These are phyloP conservation scores for Dendryphion nanum DNA, from an alignment of 2,329 filamentous ascomycete species.

Conservation along the genomic window DNA sequence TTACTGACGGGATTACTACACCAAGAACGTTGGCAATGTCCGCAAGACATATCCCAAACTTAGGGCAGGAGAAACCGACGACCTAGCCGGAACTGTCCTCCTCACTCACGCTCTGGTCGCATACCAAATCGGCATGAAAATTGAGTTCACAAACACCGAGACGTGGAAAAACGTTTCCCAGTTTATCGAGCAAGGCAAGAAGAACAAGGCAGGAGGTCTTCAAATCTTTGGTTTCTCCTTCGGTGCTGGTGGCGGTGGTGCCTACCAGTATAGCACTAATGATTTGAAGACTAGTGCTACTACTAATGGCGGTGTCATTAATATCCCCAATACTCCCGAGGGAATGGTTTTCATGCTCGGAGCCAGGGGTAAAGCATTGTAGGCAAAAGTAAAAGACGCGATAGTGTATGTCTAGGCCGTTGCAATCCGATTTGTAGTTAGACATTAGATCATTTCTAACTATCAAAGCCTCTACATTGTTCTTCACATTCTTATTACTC, in stretches of 20 bases:
- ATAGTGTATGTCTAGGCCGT: too few species aligned
- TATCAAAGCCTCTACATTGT: too few species aligned
- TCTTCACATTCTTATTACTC: too few species aligned
- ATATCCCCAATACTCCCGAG: conserved; percentile 5
- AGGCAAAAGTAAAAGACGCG: too few species aligned
- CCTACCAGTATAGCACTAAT: conserved; percentile 2
- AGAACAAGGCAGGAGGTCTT: conserved; percentile 2
- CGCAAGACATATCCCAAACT: conserved; percentile 6
- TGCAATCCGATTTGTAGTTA: too few species aligned
- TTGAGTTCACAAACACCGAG: conserved; percentile 5
- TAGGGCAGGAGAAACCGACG: conserved; percentile 4
- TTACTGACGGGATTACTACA: too few species aligned
- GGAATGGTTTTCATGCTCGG: conserved; percentile 9
- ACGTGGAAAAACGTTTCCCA: conserved; percentile 7
- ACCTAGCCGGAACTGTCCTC: conserved; percentile 4
- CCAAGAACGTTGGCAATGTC: conserved; percentile 7
- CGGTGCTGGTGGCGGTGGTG: conserved; percentile 2
- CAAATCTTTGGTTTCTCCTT: conserved; percentile 6
- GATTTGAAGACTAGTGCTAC: conserved; percentile 7
- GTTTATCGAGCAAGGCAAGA: conserved; percentile 7
- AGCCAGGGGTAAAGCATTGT: too few species aligned
- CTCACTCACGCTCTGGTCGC: conserved; percentile 7
- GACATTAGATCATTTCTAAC: too few species aligned
- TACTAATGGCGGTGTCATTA: conserved; percentile 4
- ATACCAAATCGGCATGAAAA: conserved; percentile 4